Conservation (phyloP, 768 basidiomycete genomes). For the Kwoniella dejecticola region DNA sequence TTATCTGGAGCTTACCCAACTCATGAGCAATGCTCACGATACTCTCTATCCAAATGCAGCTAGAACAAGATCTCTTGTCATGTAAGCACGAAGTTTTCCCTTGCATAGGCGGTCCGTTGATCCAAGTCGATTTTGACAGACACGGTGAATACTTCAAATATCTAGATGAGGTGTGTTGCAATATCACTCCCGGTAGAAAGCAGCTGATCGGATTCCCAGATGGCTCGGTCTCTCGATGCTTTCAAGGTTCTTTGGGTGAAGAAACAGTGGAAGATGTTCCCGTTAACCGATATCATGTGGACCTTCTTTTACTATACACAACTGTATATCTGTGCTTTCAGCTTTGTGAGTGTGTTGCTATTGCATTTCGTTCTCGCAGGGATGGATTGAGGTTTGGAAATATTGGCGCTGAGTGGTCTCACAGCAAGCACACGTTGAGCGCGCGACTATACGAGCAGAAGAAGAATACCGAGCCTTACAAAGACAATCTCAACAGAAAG, state of each 20-base stretch:
- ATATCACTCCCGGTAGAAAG: not conserved
- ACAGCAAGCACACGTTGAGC: constrained; percentile 50
- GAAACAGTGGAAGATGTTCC: constrained; percentile 47
- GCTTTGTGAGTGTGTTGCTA: constrained; percentile 37
- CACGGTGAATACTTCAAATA: constrained; percentile 51
- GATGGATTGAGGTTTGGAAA: too few relatives aligned
- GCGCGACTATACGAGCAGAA: constrained; percentile 44
- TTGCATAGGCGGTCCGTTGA: not conserved
- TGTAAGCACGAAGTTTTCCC: constrained; percentile 21
- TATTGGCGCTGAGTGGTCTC: constrained; percentile 1
- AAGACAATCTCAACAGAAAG: constrained; percentile 18
- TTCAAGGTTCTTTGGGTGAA: constrained; percentile 44
- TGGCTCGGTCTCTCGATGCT: constrained; percentile 41
- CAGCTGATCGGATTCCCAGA: not conserved
- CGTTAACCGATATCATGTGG: constrained; percentile 44
- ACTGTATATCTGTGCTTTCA: constrained; percentile 48
- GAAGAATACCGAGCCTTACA: constrained; percentile 33
- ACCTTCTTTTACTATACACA: constrained; percentile 46
- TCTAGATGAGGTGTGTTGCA: constrained; percentile 43
- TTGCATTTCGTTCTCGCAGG: not conserved
- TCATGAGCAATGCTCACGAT: constrained; percentile 52
- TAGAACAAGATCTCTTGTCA: constrained; percentile 38
- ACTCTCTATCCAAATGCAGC: constrained; percentile 49
- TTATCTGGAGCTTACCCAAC: constrained; percentile 50
- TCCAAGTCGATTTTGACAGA: constrained; percentile 23